Percentiles rank a stretch among this genome's conserved stretches.
phyloP scores from a whole-genome alignment of 805 yeast genomes.

The Yamadazyma nakazawae region DNA sequence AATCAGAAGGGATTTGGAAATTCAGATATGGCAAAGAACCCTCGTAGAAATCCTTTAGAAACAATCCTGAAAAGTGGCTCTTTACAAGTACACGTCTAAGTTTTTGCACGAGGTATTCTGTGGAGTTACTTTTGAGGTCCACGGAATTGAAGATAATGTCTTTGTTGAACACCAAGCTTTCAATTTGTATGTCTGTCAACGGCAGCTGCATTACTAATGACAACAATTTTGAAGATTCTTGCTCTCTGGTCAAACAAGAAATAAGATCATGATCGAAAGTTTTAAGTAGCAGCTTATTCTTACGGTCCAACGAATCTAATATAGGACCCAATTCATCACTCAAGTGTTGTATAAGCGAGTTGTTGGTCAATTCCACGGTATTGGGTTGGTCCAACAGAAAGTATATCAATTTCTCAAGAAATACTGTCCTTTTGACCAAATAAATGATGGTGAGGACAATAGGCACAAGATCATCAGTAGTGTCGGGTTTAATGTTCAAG shows the following conservation, averaged over 20 bases:
- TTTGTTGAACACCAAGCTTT: constrained; percentile 10
- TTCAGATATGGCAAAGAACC: constrained; percentile 14
- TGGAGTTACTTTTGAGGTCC: constrained; percentile 4
- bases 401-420: constrained; percentile 18
- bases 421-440: constrained; percentile 22
- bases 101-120: constrained; percentile 7
- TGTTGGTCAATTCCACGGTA: constrained; percentile 7
- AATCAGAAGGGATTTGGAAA: constrained; percentile 19
- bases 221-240: constrained; percentile 23
- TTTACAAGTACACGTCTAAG: constrained; percentile 9
- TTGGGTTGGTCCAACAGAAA: constrained; percentile 6
- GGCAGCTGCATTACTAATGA: constrained; percentile 20
- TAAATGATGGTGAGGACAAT: constrained; percentile 17
- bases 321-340: constrained; percentile 26
- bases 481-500: constrained; percentile 5
- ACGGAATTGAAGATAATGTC: constrained; percentile 9
- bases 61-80: constrained; percentile 8
- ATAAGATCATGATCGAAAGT: constrained; percentile 16
- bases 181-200: constrained; percentile 9
- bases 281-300: constrained; percentile 1
- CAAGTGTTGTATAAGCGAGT: constrained; percentile 19
- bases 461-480: constrained; percentile 1
- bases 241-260: constrained; percentile 19
- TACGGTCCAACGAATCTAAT: constrained; percentile 19
- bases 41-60: constrained; percentile 13